phyloP scores from a whole-genome alignment of 495 filamentous ascomycete genomes.

The Annulohypoxylon nitens region DNA sequence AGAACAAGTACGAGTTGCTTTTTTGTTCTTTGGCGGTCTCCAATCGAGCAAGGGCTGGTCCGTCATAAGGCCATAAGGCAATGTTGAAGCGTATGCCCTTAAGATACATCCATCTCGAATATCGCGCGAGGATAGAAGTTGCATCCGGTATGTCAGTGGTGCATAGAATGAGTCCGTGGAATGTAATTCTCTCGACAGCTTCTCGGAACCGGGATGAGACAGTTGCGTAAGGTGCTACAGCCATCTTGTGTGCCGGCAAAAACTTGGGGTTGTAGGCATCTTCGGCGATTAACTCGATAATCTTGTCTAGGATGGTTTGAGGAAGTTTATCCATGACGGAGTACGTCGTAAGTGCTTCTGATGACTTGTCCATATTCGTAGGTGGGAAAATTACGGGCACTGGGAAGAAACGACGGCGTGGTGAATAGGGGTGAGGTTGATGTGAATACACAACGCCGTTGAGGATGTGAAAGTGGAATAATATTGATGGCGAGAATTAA shows the following conservation, averaged over 20 bases:
- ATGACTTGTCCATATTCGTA: no score
- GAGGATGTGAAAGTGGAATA: no score
- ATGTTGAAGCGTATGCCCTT: not conserved
- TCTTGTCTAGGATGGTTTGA: not conserved
- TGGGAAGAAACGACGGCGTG: no score
- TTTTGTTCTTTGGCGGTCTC: not conserved
- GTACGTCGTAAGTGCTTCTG: no score
- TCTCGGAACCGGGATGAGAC: not conserved
- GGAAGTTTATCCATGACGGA: not conserved
- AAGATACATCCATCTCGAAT: not conserved
- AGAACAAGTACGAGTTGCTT: not conserved
- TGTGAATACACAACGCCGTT: no score
- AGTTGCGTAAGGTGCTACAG: not conserved
- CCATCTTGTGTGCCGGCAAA: not conserved
- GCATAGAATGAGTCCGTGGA: not conserved
- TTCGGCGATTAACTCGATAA: not conserved
- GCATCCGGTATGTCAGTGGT: not conserved
- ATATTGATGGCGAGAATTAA: no score
- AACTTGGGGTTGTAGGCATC: not conserved
- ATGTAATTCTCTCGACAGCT: not conserved
- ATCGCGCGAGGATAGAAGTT: not conserved
- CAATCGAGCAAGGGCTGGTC: not conserved
- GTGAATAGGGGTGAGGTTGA: no score
- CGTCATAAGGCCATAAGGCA: not conserved
- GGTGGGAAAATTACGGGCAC: no score